Evolutionary conservation across 495 filamentous ascomycete genomes (phyloP).

Genomic region (Gamarada debralockiae): DNA sequence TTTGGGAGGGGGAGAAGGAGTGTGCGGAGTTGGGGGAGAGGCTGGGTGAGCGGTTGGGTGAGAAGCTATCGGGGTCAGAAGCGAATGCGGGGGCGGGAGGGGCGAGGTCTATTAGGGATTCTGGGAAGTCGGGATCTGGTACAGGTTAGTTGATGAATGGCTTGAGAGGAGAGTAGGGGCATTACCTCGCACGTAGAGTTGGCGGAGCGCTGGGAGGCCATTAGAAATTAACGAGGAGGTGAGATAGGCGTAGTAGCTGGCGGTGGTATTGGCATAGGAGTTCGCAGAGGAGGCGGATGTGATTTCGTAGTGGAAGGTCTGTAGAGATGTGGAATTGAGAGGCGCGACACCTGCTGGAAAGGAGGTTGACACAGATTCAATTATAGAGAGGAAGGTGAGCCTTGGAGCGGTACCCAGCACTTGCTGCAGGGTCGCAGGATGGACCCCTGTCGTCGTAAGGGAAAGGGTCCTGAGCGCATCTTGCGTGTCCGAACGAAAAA

Average conservation of each 20-base stretch:
- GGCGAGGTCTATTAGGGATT: conserved; percentile 60
- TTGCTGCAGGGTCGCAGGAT: conserved; percentile 56
- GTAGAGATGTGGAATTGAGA: conserved; percentile 61
- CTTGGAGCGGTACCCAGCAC: conserved; percentile 58
- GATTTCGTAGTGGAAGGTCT: conserved; percentile 79
- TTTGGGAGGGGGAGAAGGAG: conserved; percentile 32
- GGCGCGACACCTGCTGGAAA: conserved; percentile 62
- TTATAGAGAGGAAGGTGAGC: conserved; percentile 63
- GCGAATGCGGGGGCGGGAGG: conserved; percentile 53
- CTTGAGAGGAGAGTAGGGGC: background rate
- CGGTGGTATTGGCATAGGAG: conserved; percentile 54
- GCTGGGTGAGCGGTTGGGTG: background rate
- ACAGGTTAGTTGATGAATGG: background rate
- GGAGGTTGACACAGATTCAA: conserved; percentile 59
- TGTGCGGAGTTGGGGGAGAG: conserved; percentile 20
- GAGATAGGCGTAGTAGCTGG: conserved; percentile 84
- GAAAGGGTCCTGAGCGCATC: conserved; percentile 55
- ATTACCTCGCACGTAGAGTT: conserved; percentile 69
- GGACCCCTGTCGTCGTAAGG: conserved; percentile 62
- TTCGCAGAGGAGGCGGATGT: conserved; percentile 50
- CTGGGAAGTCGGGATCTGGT: conserved; percentile 70
- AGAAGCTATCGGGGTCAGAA: conserved; percentile 14
- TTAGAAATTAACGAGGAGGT: conserved; percentile 72
- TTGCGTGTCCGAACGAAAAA: conserved; percentile 41
- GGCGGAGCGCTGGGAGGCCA: conserved; percentile 63